These are phyloP conservation scores for Parmales sp. DNA, from an alignment of 108 stramenopile species.

Conservation along the genomic window DNA sequence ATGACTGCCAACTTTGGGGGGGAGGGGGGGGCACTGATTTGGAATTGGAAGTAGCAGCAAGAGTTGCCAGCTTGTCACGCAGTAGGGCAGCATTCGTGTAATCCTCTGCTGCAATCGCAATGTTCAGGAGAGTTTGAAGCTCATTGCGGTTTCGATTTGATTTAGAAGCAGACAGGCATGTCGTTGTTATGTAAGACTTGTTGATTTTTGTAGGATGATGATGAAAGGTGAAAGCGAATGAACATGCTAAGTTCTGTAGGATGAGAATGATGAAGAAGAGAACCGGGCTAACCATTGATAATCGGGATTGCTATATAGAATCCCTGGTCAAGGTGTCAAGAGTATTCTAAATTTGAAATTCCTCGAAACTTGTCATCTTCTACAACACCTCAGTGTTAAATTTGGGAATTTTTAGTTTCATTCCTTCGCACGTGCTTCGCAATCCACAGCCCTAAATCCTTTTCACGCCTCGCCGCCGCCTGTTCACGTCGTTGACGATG, in stretches of 20 bases:
- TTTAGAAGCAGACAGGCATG: background rate
- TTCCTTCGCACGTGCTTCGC: no score
- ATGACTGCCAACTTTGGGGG: slow-evolving; percentile 60
- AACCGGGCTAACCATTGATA: background rate
- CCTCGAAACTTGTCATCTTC: no score
- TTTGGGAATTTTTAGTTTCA: no score
- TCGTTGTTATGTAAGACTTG: background rate
- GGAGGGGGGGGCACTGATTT: slow-evolving; percentile 22
- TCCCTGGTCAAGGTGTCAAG: background rate
- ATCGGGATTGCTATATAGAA: background rate
- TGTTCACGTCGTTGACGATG: no score
- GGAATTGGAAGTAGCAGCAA: slow-evolving; percentile 27
- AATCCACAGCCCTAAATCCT: no score
- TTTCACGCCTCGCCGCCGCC: no score
- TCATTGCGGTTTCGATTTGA: slow-evolving; percentile 34
- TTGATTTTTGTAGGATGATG: background rate
- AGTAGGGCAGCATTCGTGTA: slow-evolving; percentile 46
- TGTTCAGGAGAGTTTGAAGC: slow-evolving; percentile 63
- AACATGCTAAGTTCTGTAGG: background rate
- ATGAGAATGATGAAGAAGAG: background rate
- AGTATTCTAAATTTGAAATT: no score
- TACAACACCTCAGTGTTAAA: no score
- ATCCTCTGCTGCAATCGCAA: slow-evolving; percentile 49
- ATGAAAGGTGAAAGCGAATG: background rate
- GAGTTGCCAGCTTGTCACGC: slow-evolving; percentile 47